Evolutionary conservation across 2,329 filamentous ascomycete species (phyloP).

Genomic region (Decorospora gaudefroyi): DNA sequence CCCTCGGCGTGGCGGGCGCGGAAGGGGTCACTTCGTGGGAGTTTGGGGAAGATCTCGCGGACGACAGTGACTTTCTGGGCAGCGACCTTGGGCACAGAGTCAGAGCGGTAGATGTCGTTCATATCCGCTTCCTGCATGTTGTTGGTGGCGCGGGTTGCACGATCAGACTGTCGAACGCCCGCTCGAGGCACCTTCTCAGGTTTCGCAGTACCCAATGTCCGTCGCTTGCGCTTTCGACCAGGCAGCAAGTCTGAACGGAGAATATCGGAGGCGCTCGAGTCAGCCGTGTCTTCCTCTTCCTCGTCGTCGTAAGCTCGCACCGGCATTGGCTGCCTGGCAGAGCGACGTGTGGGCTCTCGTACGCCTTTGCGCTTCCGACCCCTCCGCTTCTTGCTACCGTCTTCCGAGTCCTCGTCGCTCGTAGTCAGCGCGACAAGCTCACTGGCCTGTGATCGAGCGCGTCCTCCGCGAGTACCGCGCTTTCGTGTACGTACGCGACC

Average conservation of each 20-base stretch:
- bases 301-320: constrained; percentile 25
- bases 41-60: constrained; percentile 71
- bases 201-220: constrained; percentile 13
- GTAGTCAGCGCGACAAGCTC: constrained; percentile 21
- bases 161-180: constrained; percentile 51
- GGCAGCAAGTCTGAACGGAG: constrained; percentile 51
- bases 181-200: constrained; percentile 27
- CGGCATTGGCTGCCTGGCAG: constrained; percentile 26
- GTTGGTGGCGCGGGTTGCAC: constrained; percentile 52
- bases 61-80: constrained; percentile 63
- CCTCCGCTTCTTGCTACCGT: constrained; percentile 15
- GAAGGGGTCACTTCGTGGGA: constrained; percentile 69
- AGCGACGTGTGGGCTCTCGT: constrained; percentile 37
- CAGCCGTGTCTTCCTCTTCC: constrained; percentile 38
- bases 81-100: constrained; percentile 46
- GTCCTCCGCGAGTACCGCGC: constrained; percentile 11
- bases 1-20: constrained; percentile 67
- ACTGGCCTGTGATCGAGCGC: constrained; percentile 22
- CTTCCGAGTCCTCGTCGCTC: constrained; percentile 32
- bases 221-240: constrained; percentile 48
- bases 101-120: constrained; percentile 62
- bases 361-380: constrained; percentile 24
- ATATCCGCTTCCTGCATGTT: constrained; percentile 60
- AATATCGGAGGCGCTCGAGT: constrained; percentile 37
- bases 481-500: constrained; percentile 17